These are phyloP conservation scores for Mycosphaerella arachidis DNA, from an alignment of 2,329 filamentous ascomycete genomes.

Conservation along the genomic window DNA sequence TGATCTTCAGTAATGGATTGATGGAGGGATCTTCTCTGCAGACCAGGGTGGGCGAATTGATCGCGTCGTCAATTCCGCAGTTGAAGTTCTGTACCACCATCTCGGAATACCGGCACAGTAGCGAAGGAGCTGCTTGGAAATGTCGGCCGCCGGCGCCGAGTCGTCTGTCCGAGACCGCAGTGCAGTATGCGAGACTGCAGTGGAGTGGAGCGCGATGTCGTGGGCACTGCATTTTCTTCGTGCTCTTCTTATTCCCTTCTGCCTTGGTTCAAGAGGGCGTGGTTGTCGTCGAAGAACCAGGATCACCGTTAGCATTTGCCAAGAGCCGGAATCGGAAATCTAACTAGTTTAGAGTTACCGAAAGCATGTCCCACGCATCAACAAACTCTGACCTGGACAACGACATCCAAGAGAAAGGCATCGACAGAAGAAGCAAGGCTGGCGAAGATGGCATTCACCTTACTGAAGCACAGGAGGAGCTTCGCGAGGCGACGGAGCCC, in stretches of 20 bases:
- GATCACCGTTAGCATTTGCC: neutral
- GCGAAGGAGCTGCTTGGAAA: neutral
- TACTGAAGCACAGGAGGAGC: constrained; percentile 1
- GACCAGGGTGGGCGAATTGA: neutral
- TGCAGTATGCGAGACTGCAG: neutral
- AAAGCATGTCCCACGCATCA: neutral
- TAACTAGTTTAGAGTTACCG: neutral
- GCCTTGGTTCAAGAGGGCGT: neutral
- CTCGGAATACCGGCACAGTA: neutral
- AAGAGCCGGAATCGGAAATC: neutral
- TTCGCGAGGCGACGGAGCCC: constrained; percentile 1
- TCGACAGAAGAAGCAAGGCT: neutral
- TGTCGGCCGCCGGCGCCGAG: neutral
- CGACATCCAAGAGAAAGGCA: neutral
- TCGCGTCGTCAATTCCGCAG: neutral
- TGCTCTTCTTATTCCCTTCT: neutral
- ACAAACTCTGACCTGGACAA: neutral
- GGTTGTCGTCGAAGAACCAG: neutral
- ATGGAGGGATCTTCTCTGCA: neutral
- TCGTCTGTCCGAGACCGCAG: neutral
- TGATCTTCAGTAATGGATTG: neutral
- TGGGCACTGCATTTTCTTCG: neutral
- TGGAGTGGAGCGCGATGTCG: neutral
- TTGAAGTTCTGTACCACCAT: neutral
- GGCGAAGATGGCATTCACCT: neutral